Base-by-base conservation (phyloP, 805 yeast species). In the Ogataea ganodermae region DNA sequence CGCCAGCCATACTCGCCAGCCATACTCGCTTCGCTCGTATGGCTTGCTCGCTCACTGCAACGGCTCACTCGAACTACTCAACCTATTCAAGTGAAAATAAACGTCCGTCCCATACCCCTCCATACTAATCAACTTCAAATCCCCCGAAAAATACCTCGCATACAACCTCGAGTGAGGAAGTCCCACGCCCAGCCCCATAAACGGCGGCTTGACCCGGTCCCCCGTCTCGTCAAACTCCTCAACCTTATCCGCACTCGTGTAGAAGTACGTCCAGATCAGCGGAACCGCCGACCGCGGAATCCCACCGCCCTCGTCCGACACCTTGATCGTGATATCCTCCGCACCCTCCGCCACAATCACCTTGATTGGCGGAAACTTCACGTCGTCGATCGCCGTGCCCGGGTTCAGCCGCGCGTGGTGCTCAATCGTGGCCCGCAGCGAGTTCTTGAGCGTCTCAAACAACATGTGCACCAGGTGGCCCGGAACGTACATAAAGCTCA, bases 81-180 rank as follows among this genome's bases (percentile, higher is more conserved):
- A 77, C 45, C 95, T 74, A 66, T 89, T 89, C 63, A 89, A 73
- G 68, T 90, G 96, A 60, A 90, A 67, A 60, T 89, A 90, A 1
- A 88, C 96, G 63, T 89, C 97, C 1, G 97, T 89, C 13, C 97
- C 97, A 61, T 89, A 88, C 7, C 96, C 96, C 67, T 89, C 96
- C 96, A 90, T 88, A 27, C 89, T 81, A 46, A 89, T 89, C 59
- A 90, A 74, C 61, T 85, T 86, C 65, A 89, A 76, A 59, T 90
- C 96, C 3, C 96, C 96, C 6, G 96, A 96, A 62, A 90, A 89
- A 64, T 89, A 89, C 53, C 91, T 82, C 2, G 96, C 91, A 57
- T 90, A 90, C 31, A 89, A 73, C 49, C 96, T 69, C 40, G 94
- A 84, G 45, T 90, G 83, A 1, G 96, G 96, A 57, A 89, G 73